Conservation (phyloP, 73 alveolate genomes). For the Paraurostyla sp. region DNA sequence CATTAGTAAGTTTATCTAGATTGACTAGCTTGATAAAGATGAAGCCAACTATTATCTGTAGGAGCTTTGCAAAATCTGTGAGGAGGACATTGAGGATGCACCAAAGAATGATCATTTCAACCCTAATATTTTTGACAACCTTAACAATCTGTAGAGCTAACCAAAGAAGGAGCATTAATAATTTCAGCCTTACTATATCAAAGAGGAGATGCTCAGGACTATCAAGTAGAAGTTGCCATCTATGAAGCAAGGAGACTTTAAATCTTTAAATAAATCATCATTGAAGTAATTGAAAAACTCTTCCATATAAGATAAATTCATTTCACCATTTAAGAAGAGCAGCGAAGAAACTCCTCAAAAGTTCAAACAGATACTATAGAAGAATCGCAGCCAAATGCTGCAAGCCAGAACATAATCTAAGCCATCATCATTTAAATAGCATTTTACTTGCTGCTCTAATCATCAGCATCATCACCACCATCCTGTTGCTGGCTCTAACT, state of each 20-base stretch:
- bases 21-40: neutral
- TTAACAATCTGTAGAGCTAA: neutral
- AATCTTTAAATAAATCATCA: neutral
- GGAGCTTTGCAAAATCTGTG: conserved; percentile 54
- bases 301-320: neutral
- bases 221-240: neutral
- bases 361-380: neutral
- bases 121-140: neutral
- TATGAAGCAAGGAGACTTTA: neutral
- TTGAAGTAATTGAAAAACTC: neutral
- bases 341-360: conserved; percentile 7
- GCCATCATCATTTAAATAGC: neutral
- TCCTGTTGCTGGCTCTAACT: too few species aligned
- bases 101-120: neutral
- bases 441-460: neutral
- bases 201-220: neutral
- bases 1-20: conserved; percentile 31
- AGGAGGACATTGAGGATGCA: conserved; percentile 11
- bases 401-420: neutral
- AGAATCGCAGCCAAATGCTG: neutral
- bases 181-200: neutral
- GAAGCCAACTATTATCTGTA: conserved; percentile 28
- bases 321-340: neutral
- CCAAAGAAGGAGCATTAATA: neutral
- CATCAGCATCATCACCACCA: neutral